Base-by-base conservation (phyloP, 1,284 basidiomycete genomes). In the Athelia psychrophila region DNA sequence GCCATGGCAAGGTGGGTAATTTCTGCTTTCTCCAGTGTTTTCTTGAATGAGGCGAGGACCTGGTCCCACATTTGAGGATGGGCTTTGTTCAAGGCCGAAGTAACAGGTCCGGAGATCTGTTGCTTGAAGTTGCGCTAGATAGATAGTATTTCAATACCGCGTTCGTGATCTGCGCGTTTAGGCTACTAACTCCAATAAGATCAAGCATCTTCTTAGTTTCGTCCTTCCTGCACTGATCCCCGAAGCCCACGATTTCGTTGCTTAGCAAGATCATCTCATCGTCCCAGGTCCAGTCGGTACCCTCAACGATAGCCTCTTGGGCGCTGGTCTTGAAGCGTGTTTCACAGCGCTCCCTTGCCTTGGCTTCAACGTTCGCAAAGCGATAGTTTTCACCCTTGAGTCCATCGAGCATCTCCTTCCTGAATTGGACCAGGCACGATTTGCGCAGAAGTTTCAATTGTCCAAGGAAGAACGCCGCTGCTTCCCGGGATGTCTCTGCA, bases 161-260 rank as follows among this genome's bases (percentile, higher is more conserved):
- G n/a, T n/a, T n/a, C n/a, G 63, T 44, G n/a, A n/a, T n/a, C n/a
- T n/a, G n/a, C n/a, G n/a, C n/a, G n/a, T n/a, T n/a, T n/a, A n/a
- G n/a, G n/a, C n/a, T n/a, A n/a, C n/a, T n/a, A n/a, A 93, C 93
- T 83, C 97, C 95, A 57, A 98, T 94, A 24, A 83, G 71, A 62
- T 93, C 94, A 61, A 98, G 79, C 91, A 97, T 96, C 80, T 99
- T 99, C 78, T 95, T 95, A 47, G 95, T 98, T 76, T 99, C 96
- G 63, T 99, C 96, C 60, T 90, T 93, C 59, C 96, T 81, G 63
- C 91, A 91, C 62, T 92, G 83, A 63, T 96, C 91, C 1, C 93
- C 93, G 33, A 98, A 91, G 49, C 74, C 72, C 50, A 76, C 72
- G 42, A 98, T 78, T 65, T 98, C 95, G 57, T 92, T 90, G 58